Conservation (phyloP, 2,329 filamentous ascomycete species). For the Botrytis aclada region DNA sequence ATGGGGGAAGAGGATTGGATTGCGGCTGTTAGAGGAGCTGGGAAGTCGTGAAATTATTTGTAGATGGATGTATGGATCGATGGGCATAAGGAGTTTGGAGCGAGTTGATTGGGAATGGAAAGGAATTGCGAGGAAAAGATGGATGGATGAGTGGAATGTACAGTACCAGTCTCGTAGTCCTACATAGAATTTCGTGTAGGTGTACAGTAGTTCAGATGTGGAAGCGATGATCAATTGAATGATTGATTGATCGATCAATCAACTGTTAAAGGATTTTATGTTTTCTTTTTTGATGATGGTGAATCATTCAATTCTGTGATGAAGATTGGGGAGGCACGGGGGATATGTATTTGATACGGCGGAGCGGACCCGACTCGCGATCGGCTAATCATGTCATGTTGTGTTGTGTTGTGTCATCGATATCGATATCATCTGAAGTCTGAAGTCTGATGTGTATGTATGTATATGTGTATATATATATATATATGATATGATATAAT, state of each 20-base stretch:
- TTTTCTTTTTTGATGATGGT: not conserved
- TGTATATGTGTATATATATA: no score
- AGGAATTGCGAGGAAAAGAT: not conserved
- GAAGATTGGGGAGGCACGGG: not conserved
- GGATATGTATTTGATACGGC: not conserved
- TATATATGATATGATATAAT: no score
- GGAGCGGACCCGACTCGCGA: not conserved
- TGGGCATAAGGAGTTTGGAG: not conserved
- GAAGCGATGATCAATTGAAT: not conserved
- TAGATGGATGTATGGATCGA: not conserved
- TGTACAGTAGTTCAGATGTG: not conserved
- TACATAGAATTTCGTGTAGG: not conserved
- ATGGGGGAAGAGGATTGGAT: conserved; percentile 35
- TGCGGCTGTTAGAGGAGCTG: conserved; percentile 28
- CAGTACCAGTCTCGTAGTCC: not conserved
- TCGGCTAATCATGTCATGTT: not conserved
- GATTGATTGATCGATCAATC: not conserved
- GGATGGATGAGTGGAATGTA: not conserved
- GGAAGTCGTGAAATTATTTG: conserved; percentile 24
- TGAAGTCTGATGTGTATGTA: no score
- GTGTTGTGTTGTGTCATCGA: no score
- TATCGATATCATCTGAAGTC: no score
- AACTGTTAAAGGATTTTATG: not conserved
- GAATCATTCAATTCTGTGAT: not conserved
- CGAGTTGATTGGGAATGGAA: not conserved